phyloP scores from a whole-genome alignment of 2,329 filamentous ascomycete species.

The Claviceps citrina region DNA sequence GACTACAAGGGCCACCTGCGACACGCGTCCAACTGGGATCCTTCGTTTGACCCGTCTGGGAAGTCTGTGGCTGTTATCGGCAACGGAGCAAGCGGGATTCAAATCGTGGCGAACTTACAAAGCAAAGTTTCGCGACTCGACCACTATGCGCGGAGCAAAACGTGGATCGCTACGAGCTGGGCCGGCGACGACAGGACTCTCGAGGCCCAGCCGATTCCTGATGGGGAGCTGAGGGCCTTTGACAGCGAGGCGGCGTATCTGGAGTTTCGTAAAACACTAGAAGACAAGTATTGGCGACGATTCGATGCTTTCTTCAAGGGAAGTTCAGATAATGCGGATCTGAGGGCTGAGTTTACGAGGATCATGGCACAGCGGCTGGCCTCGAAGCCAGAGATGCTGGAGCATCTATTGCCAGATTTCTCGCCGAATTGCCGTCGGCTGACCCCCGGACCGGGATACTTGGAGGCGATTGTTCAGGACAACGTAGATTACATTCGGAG shows the following conservation, averaged over 20 bases:
- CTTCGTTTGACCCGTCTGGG: conserved; percentile 29
- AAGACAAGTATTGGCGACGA: conserved; percentile 46
- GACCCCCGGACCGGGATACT: conserved; percentile 51
- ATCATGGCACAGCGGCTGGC: conserved; percentile 39
- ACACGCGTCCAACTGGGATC: conserved; percentile 47
- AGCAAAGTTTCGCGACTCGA: conserved; percentile 35
- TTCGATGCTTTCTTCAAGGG: conserved; percentile 40
- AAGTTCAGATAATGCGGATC: conserved; percentile 31
- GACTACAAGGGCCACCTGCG: conserved; percentile 39
- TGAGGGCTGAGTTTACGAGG: conserved; percentile 27
- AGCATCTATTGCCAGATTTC: conserved; percentile 45
- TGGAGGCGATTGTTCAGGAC: conserved; percentile 45
- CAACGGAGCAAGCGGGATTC: conserved; percentile 47
- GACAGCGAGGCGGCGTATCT: conserved; percentile 46
- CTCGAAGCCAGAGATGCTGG: conserved; percentile 38
- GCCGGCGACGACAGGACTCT: conserved; percentile 38
- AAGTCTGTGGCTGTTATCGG: conserved; percentile 45
- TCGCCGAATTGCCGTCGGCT: conserved; percentile 48
- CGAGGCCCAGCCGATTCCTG: conserved; percentile 37
- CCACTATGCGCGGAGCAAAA: conserved; percentile 48
- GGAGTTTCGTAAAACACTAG: conserved; percentile 39
- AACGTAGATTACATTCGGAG: conserved; percentile 48
- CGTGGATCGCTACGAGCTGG: conserved; percentile 53
- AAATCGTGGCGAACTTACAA: conserved; percentile 38
- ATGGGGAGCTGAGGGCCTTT: conserved; percentile 43